Evolutionary conservation across 1,284 basidiomycete genomes (phyloP).

Genomic region (Prillingera fragicola): DNA sequence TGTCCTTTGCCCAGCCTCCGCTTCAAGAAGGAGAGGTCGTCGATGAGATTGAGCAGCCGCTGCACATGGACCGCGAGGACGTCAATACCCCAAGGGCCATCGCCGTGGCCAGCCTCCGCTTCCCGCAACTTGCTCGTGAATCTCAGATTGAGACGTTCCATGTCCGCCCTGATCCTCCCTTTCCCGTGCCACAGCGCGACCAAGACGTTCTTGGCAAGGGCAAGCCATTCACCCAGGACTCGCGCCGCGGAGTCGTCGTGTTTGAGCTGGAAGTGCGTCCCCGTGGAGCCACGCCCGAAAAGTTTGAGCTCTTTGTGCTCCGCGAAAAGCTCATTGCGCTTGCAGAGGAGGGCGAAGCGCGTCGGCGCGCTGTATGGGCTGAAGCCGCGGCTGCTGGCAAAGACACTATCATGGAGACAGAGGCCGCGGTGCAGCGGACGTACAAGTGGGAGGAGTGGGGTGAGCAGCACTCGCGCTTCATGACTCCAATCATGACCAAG

Average conservation of each 20-base stretch:
- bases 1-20: slow-evolving; percentile 25
- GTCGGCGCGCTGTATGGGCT: slow-evolving; percentile 39
- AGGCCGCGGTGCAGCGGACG: slow-evolving; percentile 15
- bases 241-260: slow-evolving; percentile 37
- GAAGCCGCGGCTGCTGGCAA: slow-evolving; percentile 27
- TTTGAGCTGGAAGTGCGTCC: slow-evolving; percentile 31
- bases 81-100: slow-evolving; percentile 32
- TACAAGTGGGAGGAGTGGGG: slow-evolving; percentile 42
- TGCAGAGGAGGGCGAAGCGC: slow-evolving; percentile 38
- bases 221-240: slow-evolving; percentile 44
- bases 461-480: slow-evolving; percentile 28
- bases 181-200: slow-evolving; percentile 13
- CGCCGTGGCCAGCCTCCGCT: slow-evolving; percentile 27
- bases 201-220: slow-evolving; percentile 20
- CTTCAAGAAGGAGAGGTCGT: too few relatives aligned
- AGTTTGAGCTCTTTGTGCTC: slow-evolving; percentile 51
- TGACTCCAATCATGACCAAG: slow-evolving; percentile 25
- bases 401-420: slow-evolving; percentile 13
- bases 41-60: slow-evolving; percentile 27
- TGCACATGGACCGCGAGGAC: slow-evolving; percentile 26
- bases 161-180: slow-evolving; percentile 45
- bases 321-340: slow-evolving; percentile 51
- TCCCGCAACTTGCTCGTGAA: slow-evolving; percentile 27
- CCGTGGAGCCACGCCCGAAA: slow-evolving; percentile 2
- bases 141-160: slow-evolving; percentile 24